These are phyloP conservation scores for Mercurialis annua DNA, from an alignment of 345 rosid species.

Conservation along the genomic window DNA sequence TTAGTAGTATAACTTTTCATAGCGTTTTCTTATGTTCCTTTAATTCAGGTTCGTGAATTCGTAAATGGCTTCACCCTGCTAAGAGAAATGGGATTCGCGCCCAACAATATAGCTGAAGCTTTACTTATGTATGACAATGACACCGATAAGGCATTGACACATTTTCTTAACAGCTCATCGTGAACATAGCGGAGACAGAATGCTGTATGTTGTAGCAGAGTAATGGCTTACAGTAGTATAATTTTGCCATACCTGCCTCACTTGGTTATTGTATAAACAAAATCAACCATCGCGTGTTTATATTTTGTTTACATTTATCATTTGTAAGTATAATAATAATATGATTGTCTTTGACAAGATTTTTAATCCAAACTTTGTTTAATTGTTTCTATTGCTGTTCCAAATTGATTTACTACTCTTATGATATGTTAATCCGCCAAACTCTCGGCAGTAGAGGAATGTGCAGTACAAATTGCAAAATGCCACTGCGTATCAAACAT, in stretches of 20 bases:
- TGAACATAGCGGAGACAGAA: background rate
- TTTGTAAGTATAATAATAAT: too few species aligned
- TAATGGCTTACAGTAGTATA: background rate
- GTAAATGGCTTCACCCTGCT: constrained; percentile 50
- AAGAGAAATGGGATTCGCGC: constrained; percentile 81
- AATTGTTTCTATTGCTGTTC: too few species aligned
- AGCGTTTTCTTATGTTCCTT: background rate
- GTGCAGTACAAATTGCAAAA: too few species aligned
- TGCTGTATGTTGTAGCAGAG: background rate
- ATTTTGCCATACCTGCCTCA: background rate
- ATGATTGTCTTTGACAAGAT: too few species aligned
- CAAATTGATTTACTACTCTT: too few species aligned
- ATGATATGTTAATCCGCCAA: too few species aligned
- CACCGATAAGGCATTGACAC: constrained; percentile 71
- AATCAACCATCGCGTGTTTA: too few species aligned
- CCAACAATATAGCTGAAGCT: constrained; percentile 59
- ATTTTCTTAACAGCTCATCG: constrained; percentile 22
- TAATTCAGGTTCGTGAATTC: constrained; percentile 61
- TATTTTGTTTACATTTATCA: too few species aligned
- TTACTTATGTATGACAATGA: constrained; percentile 65
- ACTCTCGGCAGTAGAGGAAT: too few species aligned
- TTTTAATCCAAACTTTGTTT: too few species aligned
- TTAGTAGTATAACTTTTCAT: background rate
- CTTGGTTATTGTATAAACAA: background rate
- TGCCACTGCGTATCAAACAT: too few species aligned